Base-by-base conservation (phyloP, 129 eudicot species). In the Helianthus tuberosus region DNA sequence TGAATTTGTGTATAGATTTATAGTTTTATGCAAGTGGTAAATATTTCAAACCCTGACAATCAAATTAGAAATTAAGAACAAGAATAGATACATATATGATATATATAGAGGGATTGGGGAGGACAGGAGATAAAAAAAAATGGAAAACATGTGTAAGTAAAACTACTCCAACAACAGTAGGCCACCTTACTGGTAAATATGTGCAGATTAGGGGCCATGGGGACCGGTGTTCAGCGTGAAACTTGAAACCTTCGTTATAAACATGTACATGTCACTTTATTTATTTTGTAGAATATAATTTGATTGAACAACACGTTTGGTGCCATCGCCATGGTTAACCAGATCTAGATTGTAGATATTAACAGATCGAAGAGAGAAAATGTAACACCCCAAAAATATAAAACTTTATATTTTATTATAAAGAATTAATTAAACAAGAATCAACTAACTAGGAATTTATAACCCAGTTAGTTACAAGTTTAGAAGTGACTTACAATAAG, bases 241-340 rank as follows among this genome's bases (percentile, higher is more conserved):
- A 46, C 50, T 66, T 20, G 39, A 47, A 44, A 6, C 20, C 47
- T 32, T 69, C 32, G 35, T 17, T 50, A 51, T 68, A 50, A 68
- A 27, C 8, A 27, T 47, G 59, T 32, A 14, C 10, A 35, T 2
- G 67, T 46, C 23, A 36, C 2, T 11, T 62, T 62, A 6, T 35
- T 12, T 29, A 23, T 12, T 29, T 29, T 49, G 23, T 20, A 20
- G 23, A 20, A 20, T 20, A 20, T 20, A 20, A 20, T 20, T 20
- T 20, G 79, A 11, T 82, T 83, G 81, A 93, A 93, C 50, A 93
- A 69, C 59, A 86, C 77, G 62, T 93, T 96, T 11, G 96, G 98
- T 78, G 96, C 84, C 70, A 13, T 49, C 69, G 90, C 88, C 94
- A 85, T 83, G 43, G 65, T 44, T 61, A 16, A 51, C n/a, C 66